Percentiles rank a stretch among this genome's conserved stretches.
phyloP scores from a whole-genome alignment of 495 filamentous ascomycete genomes.

The Usnea hakonensis region DNA sequence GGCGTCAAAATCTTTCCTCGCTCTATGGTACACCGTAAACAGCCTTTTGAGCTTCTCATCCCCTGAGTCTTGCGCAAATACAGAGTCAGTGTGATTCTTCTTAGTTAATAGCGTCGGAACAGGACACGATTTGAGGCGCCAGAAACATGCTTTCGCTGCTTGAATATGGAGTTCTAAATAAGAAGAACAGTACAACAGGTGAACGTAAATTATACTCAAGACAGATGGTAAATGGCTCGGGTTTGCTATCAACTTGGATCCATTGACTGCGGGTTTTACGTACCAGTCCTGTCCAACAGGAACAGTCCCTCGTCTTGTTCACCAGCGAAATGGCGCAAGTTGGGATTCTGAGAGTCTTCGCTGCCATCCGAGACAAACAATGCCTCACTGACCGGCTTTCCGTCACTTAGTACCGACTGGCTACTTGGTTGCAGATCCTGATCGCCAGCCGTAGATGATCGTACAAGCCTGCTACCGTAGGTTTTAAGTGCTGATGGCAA shows the following conservation, averaged over 20 bases:
- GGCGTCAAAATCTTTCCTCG: constrained; percentile 35
- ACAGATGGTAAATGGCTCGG: too few relatives aligned
- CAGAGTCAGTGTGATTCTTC: too few relatives aligned
- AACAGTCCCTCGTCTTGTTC: neutral
- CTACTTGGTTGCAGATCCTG: neutral
- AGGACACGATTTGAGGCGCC: too few relatives aligned
- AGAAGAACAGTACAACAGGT: too few relatives aligned
- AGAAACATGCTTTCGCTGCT: too few relatives aligned
- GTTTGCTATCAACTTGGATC: too few relatives aligned
- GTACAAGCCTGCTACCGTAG: neutral
- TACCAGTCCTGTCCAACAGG: too few relatives aligned
- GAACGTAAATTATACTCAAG: too few relatives aligned
- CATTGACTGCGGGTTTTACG: too few relatives aligned
- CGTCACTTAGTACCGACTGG: neutral
- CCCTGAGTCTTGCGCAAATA: neutral
- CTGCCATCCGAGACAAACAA: neutral
- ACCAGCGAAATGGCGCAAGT: neutral
- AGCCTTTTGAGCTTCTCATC: constrained; percentile 27
- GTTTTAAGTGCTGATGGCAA: neutral
- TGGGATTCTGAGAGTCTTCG: neutral
- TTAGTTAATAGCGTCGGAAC: too few relatives aligned
- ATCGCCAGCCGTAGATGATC: neutral
- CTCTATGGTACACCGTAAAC: constrained; percentile 31
- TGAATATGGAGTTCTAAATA: too few relatives aligned
- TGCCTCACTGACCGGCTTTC: neutral